phyloP scores from a whole-genome alignment of 805 yeast genomes.

The Monosporozyma unispora region DNA sequence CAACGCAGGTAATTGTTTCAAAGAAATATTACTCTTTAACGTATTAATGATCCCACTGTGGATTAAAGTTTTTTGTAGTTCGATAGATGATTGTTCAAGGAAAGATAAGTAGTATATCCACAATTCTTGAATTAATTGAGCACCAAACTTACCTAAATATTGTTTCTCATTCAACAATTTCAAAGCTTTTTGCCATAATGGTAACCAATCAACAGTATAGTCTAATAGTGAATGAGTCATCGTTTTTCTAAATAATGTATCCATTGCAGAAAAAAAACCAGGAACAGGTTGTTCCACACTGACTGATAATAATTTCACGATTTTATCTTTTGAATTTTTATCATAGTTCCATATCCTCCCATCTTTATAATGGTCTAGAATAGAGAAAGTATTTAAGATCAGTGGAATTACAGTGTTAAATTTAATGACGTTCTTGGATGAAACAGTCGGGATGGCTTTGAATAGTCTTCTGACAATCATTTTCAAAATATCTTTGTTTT shows the following conservation, averaged over 20 bases:
- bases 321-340: constrained; percentile 38
- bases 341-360: constrained; percentile 46
- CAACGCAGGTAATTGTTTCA: constrained; percentile 14
- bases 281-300: constrained; percentile 50
- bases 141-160: constrained; percentile 26
- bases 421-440: constrained; percentile 31
- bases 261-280: constrained; percentile 35
- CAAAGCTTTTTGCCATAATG: constrained; percentile 25
- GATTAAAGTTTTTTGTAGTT: neutral
- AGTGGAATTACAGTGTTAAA: constrained; percentile 41
- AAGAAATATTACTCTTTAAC: constrained; percentile 11
- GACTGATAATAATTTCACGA: constrained; percentile 39
- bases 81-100: constrained; percentile 5
- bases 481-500: constrained; percentile 27
- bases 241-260: constrained; percentile 14
- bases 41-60: constrained; percentile 12
- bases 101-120: constrained; percentile 24
- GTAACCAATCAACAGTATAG: constrained; percentile 16
- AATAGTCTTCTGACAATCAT: constrained; percentile 26
- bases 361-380: constrained; percentile 38
- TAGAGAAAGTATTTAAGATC: constrained; percentile 39
- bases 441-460: constrained; percentile 28
- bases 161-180: constrained; percentile 23
- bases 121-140: constrained; percentile 26
- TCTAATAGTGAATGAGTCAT: constrained; percentile 13